Base-by-base conservation (phyloP, 305 asterid species). In the Fraxinus sp. region DNA sequence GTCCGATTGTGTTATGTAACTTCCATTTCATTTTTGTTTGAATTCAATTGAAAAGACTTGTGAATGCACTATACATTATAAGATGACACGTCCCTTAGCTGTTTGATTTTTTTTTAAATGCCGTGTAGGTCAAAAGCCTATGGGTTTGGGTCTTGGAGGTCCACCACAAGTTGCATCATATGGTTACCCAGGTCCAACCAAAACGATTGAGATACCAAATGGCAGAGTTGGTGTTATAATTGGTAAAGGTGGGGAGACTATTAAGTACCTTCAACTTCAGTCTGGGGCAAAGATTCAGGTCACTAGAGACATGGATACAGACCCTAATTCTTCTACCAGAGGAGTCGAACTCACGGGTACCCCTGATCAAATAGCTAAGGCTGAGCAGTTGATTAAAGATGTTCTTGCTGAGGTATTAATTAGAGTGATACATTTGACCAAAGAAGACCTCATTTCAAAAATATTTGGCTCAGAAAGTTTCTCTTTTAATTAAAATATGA, bases 271-370 rank as follows among this genome's bases (percentile, higher is more conserved):
- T 49, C 95, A 94, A 71, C 79, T 80, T 55, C 93, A 92, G 84
- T 94, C 97, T 33, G 97, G 98, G 39, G 97, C 98, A 37, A 94
- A 92, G 88, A 94, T 95, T 89, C 97, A 95, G 89, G 96, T 94
- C 66, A 93, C 98, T 0, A 89, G 97, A 86, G 99, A 94, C 82
- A 89, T 87, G 93, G 98, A 95, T 83, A 92, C 95, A 0, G 97
- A 94, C 77, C 97, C 95, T 30, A 88, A 90, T 84, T 90, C 99
- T 78, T 30, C 85, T 46, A 90, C 95, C 14, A 88, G 98, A 83
- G 93, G 82, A 41, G 99, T 95, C 44, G 98, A 94, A 82, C 97
- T 95, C 79, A 90, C 79, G 87, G 98, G 98, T 7, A 89, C 97
- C 35, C 90, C 97, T 14, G 99, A 95, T 73, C 93, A 91, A 83